Percentiles rank a stretch among this genome's conserved stretches.
Conservation (phyloP, 768 basidiomycete genomes). For the Boletus fagicola region DNA sequence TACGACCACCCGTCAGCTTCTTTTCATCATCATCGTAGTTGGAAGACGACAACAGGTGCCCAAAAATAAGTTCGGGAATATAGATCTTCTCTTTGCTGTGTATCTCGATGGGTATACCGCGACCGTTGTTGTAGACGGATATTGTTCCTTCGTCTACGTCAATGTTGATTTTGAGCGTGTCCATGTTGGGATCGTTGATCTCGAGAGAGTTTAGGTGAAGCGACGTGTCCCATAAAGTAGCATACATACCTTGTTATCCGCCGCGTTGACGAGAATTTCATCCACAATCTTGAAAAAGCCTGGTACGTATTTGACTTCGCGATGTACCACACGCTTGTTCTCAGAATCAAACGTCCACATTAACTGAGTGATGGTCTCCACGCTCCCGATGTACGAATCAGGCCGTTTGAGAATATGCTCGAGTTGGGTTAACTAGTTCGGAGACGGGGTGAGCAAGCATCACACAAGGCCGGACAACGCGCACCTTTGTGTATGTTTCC, state of each 20-base stretch:
- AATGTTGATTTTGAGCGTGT: conserved; percentile 84
- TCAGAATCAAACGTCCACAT: conserved; percentile 96
- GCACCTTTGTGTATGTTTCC: conserved; percentile 87
- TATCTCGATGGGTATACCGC: conserved; percentile 95
- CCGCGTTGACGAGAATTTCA: conserved; percentile 98
- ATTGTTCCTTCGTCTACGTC: conserved; percentile 82
- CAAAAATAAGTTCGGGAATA: conserved; percentile 97
- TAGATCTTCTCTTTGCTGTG: conserved; percentile 91
- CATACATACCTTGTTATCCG: conserved; percentile 90
- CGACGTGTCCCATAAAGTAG: neutral
- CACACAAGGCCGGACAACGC: conserved; percentile 11
- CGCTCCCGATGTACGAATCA: conserved; percentile 95
- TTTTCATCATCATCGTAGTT: conserved; percentile 99
- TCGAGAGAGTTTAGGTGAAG: conserved; percentile 30
- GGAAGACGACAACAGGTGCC: conserved; percentile 88
- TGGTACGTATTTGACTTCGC: conserved; percentile 88
- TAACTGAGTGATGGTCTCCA: conserved; percentile 78
- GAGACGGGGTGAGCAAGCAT: neutral
- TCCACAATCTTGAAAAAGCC: conserved; percentile 99
- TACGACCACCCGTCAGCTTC: conserved; percentile 97
- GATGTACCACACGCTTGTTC: conserved; percentile 76
- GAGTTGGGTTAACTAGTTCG: conserved; percentile 78
- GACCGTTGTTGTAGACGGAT: conserved; percentile 93
- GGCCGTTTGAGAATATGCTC: conserved; percentile 93
- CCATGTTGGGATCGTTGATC: conserved; percentile 93